These are phyloP conservation scores for Avena eriantha DNA, from an alignment of 176 grass and related monocot species.

Conservation along the genomic window DNA sequence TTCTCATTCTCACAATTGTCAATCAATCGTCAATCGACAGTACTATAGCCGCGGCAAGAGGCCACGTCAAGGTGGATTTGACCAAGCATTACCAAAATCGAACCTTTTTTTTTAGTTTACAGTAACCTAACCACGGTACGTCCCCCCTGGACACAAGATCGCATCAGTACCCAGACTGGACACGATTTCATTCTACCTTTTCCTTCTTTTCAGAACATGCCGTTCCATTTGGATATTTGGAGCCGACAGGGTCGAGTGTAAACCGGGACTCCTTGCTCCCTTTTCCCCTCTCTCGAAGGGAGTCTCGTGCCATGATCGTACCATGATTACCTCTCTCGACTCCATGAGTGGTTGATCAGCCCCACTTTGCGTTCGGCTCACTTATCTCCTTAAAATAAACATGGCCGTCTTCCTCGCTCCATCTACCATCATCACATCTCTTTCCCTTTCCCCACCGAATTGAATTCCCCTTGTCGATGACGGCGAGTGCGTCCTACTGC, in stretches of 20 bases:
- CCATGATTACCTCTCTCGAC: conserved; percentile 16
- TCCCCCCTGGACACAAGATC: not conserved
- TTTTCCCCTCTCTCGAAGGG: not conserved
- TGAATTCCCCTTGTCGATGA: not conserved
- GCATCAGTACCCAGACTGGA: not conserved
- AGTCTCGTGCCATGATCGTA: conserved; percentile 22
- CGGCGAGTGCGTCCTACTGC: not conserved
- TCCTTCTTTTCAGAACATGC: not conserved
- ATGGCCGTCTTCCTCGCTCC: not conserved
- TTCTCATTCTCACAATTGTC: conserved; percentile 16
- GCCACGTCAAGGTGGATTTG: conserved; percentile 30
- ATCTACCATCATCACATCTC: no score
- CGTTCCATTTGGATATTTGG: not conserved
- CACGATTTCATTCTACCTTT: not conserved
- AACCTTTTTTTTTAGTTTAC: not conserved
- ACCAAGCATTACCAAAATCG: not conserved
- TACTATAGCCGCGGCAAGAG: conserved; percentile 33
- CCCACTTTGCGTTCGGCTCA: conserved; percentile 44
- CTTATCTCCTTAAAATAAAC: conserved; percentile 39
- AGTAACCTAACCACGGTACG: not conserved
- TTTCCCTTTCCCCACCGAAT: not conserved
- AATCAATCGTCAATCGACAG: not conserved
- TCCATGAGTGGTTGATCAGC: conserved; percentile 49
- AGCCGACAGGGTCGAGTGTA: conserved; percentile 18
- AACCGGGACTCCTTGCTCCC: not conserved